Evolutionary conservation across 129 eudicot genomes (phyloP), one percentile per base, ranked within the genome.

Genomic region (Oenanthe sinensis): DNA sequence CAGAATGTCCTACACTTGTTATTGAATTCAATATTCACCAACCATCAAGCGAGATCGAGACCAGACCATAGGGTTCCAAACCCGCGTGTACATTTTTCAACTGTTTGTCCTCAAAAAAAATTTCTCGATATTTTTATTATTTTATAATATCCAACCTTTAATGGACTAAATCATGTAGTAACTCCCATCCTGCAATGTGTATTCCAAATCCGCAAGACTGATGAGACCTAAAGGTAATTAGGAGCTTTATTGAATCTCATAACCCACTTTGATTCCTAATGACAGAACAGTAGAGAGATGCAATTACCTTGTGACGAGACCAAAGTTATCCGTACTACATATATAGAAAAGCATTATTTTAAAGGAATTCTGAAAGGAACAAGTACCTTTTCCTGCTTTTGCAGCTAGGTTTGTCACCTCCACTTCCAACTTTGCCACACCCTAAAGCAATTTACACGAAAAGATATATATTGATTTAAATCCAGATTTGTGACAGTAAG

Each of bases 401-500:
- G 99, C 99, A 46, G 95, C 91, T 87, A 96, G 97, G 85, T 96
- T 92, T 58, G 99, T 96, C 81, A 96, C 97, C 82, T 96, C 99
- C 81, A 96, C 94, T 86, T 96, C 99, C 87, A 96, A 81, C 85
- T 87, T 92, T 73, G 99, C 99, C 60, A 78, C 63, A 42, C 99
- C 99, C 99, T 96, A 85, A 72, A 74, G 78, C 79, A 83, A 58
- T 68, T 42, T 15, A 49, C 36, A 47, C 43, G 3, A 24, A 62
- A 60, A 28, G 20, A 78, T 15, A 78, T 77, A 22, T 45, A 39
- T 37, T 28, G 77, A 24, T 37, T 42, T 77, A 47, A 46, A 77
- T 60, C 63, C 75, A 83, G 55, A 68, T n/a, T 52, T 44, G 17
- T 45, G 50, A 75, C 43, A 24, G 48, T 33, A 28, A 10, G 49